Conservation (phyloP, 352 stramenopile species). For the Peronosclerospora sorghi region DNA sequence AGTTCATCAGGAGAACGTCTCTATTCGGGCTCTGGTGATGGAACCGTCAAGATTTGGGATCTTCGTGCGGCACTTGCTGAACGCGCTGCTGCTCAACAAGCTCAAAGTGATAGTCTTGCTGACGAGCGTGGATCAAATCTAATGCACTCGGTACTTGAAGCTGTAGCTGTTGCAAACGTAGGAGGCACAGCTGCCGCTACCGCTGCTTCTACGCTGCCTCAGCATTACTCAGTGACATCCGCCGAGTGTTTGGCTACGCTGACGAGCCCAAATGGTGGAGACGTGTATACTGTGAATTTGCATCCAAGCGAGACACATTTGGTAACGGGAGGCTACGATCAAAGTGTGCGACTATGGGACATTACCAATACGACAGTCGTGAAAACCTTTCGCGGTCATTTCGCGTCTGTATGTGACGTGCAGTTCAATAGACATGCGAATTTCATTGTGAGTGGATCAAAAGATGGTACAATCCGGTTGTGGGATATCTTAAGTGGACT, state of each 20-base stretch:
- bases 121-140: constrained; percentile 20
- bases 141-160: constrained; percentile 18
- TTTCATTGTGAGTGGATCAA: constrained; percentile 77
- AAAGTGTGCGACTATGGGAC: constrained; percentile 79
- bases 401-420: constrained; percentile 76
- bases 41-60: constrained; percentile 81
- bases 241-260: constrained; percentile 47
- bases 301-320: constrained; percentile 81
- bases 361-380: constrained; percentile 53
- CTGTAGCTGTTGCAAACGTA: constrained; percentile 3
- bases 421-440: constrained; percentile 84
- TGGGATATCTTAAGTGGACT: constrained; percentile 84
- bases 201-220: constrained; percentile 15
- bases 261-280: constrained; percentile 38
- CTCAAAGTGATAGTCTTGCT: constrained; percentile 22
- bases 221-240: constrained; percentile 28
- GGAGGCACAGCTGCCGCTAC: constrained; percentile 11
- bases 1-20: constrained; percentile 55
- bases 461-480: constrained; percentile 77
- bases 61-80: constrained; percentile 48
- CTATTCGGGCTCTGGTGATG: constrained; percentile 72
- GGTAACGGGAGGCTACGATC: constrained; percentile 79
- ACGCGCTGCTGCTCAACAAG: constrained; percentile 22
- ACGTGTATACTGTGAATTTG: constrained; percentile 81
- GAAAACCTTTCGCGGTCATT: constrained; percentile 76